Conservation (phyloP, 345 rosid genomes). For the Eutrema heterophyllum region DNA sequence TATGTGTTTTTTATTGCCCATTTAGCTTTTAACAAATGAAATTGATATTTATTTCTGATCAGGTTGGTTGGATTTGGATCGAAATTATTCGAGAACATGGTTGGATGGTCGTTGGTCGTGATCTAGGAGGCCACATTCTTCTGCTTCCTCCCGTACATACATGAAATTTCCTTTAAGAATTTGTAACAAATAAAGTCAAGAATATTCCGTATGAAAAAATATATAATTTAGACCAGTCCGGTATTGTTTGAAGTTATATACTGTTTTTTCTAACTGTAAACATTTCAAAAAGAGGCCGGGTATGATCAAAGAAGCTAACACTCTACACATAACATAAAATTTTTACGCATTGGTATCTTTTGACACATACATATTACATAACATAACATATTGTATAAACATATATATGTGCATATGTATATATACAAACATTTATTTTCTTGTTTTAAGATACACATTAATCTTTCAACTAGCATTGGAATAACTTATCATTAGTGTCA, state of each 20-base stretch:
- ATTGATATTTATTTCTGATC: not conserved
- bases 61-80: not conserved
- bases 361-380: not conserved
- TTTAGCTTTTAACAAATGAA: not conserved
- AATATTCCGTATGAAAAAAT: not conserved
- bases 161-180: not conserved
- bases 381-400: too few species aligned
- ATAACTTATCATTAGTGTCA: not conserved
- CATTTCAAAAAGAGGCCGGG: too few species aligned
- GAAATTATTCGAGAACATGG: slow-evolving; percentile 9
- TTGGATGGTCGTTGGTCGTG: slow-evolving; percentile 23
- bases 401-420: not conserved
- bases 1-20: not conserved
- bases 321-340: not conserved
- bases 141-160: slow-evolving; percentile 21
- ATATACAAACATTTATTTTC: not conserved
- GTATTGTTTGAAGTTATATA: not conserved
- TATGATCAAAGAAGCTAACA: not conserved
- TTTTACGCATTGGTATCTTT: not conserved
- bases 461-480: not conserved
- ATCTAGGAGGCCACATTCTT: slow-evolving; percentile 13
- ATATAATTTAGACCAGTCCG: not conserved
- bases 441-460: not conserved
- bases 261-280: not conserved
- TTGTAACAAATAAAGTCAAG: not conserved